Base-by-base conservation (phyloP, 306 rosid genomes). In the Calophaca sinica region DNA sequence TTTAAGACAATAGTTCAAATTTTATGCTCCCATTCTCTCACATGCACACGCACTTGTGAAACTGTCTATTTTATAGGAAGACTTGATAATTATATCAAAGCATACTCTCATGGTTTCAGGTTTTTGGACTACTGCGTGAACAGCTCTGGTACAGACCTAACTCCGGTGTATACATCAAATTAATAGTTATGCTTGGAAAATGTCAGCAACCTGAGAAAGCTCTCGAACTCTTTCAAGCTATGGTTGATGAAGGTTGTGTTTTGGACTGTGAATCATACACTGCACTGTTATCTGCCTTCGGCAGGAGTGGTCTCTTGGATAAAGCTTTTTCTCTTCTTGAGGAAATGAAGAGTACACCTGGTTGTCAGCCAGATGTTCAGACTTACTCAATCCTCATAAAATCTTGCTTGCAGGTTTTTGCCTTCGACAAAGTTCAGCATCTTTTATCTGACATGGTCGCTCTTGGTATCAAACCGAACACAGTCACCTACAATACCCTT, bases 151-250 rank as follows among this genome's bases (percentile, higher is more conserved):
- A 91, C 81, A 88, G 82, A 67, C 96, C 97, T 57, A 73, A 86
- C 52, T 3, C 91, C 41, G 93, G 90, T 80, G 71, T 94, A 66
- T 94, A 89, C 82, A 78, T 89, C 53, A 94, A 90, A 86, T 82
- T 91, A 50, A 91, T 94, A 53, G 96, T 94, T 73, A 91, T 94
- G 96, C 97, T 94, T 80, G 97, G 98, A 58, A 94, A 91, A 84
- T 94, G 98, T 81, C 88, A 86, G 84, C 96, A 88, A 85, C 97
- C 96, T 13, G 88, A 87, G 78, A 94, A 90, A 70, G 98, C 96
- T 20, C 73, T 26, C 61, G 89, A 87, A 73, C 89, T 94, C 74
- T 90, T 94, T 79, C 83, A 85, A 77, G 87, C 84, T 74, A 94
- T 91, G 96, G 70, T 91, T 61, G 89, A 88, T n/a, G 98, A 90